Evolutionary conservation across 371 early-diverging fungal genomes (phyloP), one percentile per base, ranked within the genome.

Genomic region (Mucor ambiguus): DNA sequence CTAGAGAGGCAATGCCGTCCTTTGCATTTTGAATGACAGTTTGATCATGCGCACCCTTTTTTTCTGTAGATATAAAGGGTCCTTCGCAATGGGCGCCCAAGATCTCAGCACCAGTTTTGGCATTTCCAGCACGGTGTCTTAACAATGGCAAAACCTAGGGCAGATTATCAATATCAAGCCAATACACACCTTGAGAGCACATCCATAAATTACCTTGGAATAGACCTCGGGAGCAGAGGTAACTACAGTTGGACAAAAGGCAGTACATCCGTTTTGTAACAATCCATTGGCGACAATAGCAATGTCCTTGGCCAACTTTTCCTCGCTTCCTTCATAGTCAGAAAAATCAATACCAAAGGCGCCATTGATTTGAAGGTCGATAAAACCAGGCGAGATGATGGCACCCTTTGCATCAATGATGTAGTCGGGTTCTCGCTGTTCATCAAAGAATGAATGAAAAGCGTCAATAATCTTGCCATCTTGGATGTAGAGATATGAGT

Each of bases 11-110:
- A 22, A 87, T 77, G 7, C 92, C 91, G 61, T 84, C 71, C 32
- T 78, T 72, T 14, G 89, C 90, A 5, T 80, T 72, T 43, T 80
- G 81, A 43, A 92, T 77, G 16, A 84, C 80, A 29, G 75, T 78
- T 60, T 80, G 71, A 55, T 91, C 85, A 67, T 92, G 93, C 0
- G 91, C 92, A 38, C 93, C 93, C 49, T 85, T 85, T 66, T 92
- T 90, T 30, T 80, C 78, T 29, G 85, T 84, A 49, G 85, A 82
- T 54, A 92, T 92, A 69, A 93, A 93, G 4, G 92, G 92, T 2
- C 92, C 93, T 71, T 93, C 93, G 33, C 91, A 75, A 72, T 93
- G 93, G 7, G 92, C 91, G 24, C 88, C 93, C 8, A 93, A 75
- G 11, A 92, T 81, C 32, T 89, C 89, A 7, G 93, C 92, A 20